phyloP scores from a whole-genome alignment of 75 land plant genomes.

The Pinus albicaulis region DNA sequence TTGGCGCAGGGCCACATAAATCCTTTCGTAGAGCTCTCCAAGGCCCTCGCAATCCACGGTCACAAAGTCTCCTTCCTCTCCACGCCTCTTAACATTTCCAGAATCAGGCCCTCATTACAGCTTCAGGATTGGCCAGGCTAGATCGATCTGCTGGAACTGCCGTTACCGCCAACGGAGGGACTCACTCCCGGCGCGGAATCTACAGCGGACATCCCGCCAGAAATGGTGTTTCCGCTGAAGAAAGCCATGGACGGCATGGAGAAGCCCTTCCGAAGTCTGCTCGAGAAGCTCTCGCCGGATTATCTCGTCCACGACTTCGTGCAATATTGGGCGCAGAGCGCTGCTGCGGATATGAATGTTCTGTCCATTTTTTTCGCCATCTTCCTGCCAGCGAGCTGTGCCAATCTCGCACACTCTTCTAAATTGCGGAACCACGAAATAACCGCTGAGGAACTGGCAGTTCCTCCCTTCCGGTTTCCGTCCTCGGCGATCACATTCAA shows the following conservation, averaged over 20 bases:
- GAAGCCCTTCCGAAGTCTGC: no score
- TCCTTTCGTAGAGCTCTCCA: constrained; percentile 47
- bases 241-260: no score
- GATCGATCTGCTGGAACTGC: neutral
- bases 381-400: constrained; percentile 10
- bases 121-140: neutral
- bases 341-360: constrained; percentile 12
- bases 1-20: no score
- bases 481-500: neutral
- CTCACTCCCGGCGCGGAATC: neutral
- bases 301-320: no score
- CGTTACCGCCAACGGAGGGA: neutral
- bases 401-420: no score
- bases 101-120: neutral
- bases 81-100: neutral
- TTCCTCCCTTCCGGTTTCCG: neutral
- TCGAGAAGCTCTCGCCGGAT: no score
- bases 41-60: constrained; percentile 10
- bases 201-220: neutral
- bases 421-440: neutral
- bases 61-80: no score
- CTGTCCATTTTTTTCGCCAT: neutral
- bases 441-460: neutral
- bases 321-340: constrained; percentile 11
- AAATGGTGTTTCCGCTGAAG: no score